Conservation (phyloP, 2,329 filamentous ascomycete genomes). For the Acephala macrosclerotiorum region DNA sequence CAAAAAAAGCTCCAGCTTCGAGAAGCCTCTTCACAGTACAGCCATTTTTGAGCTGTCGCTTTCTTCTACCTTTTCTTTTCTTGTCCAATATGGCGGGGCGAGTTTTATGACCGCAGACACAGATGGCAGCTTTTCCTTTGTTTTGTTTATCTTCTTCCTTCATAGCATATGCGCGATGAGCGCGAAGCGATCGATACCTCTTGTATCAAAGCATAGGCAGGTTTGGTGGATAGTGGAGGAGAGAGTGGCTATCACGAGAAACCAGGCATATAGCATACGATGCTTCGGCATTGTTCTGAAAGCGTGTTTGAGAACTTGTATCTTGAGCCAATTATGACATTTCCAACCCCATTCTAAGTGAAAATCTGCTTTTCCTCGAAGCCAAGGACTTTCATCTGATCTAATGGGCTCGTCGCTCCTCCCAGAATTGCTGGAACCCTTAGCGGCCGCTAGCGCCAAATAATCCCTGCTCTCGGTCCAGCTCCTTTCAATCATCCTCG, state of each 20-base stretch:
- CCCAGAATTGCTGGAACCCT: constrained; percentile 14
- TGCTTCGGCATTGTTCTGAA: constrained; percentile 25
- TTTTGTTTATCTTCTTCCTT: constrained; percentile 35
- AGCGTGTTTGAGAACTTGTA: background rate
- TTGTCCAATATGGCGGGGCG: constrained; percentile 5
- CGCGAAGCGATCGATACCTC: constrained; percentile 28
- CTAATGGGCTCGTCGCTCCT: background rate
- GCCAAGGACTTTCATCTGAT: background rate
- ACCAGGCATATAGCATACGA: constrained; percentile 26
- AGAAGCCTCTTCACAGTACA: constrained; percentile 27
- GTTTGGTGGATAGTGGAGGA: constrained; percentile 27
- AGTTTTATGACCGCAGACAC: constrained; percentile 12
- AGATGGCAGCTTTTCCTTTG: constrained; percentile 40
- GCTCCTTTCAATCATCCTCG: constrained; percentile 36
- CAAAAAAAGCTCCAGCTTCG: constrained; percentile 24
- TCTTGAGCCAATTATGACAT: background rate
- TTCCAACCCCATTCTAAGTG: background rate
- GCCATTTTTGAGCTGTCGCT: constrained; percentile 28
- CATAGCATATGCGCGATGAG: constrained; percentile 34
- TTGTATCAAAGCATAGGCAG: constrained; percentile 39
- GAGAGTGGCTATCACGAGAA: constrained; percentile 18
- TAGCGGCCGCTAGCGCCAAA: constrained; percentile 18
- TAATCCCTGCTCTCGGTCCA: constrained; percentile 27
- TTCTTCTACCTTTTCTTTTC: constrained; percentile 34
- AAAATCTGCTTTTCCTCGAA: too few relatives aligned